These are phyloP conservation scores for Yamadazyma sp. DNA, from an alignment of 1,139 yeast species.

Conservation along the genomic window DNA sequence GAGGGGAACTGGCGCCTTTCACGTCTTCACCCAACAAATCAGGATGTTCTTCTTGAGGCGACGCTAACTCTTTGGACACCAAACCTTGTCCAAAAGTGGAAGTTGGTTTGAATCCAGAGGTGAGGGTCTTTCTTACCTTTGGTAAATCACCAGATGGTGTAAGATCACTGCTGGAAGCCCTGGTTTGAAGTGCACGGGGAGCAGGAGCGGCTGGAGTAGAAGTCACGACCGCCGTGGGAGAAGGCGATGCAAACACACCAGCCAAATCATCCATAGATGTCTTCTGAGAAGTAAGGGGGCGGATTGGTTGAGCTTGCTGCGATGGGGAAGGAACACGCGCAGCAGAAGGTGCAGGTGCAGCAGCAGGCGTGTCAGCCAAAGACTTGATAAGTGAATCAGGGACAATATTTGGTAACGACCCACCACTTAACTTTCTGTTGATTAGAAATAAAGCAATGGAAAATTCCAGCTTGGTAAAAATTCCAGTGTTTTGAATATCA, in stretches of 20 bases:
- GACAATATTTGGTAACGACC: conserved; percentile 67
- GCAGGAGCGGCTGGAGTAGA: conserved; percentile 8
- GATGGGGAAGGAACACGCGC: conserved; percentile 25
- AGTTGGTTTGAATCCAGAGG: conserved; percentile 53
- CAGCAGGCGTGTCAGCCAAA: conserved; percentile 12
- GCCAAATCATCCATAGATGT: conserved; percentile 68
- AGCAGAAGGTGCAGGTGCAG: conserved; percentile 26
- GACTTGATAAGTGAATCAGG: conserved; percentile 53
- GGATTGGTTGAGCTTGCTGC: conserved; percentile 8
- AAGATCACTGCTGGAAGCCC: conserved; percentile 37
- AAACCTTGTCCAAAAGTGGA: conserved; percentile 69
- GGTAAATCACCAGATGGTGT: conserved; percentile 37
- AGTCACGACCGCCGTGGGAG: conserved; percentile 14
- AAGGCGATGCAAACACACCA: conserved; percentile 51
- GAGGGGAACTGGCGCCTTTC: conserved; percentile 8
- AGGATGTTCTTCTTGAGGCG: conserved; percentile 23
- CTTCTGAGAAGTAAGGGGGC: conserved; percentile 22
- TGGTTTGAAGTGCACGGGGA: conserved; percentile 17
- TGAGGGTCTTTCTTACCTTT: conserved; percentile 36
- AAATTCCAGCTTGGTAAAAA: conserved; percentile 78
- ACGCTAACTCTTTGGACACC: conserved; percentile 27
- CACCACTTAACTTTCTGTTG: conserved; percentile 78
- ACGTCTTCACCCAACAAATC: conserved; percentile 31
- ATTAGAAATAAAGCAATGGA: conserved; percentile 92
- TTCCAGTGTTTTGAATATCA: conserved; percentile 85